Conservation (phyloP, 495 filamentous ascomycete genomes). For the Parathielavia hyrcaniae region DNA sequence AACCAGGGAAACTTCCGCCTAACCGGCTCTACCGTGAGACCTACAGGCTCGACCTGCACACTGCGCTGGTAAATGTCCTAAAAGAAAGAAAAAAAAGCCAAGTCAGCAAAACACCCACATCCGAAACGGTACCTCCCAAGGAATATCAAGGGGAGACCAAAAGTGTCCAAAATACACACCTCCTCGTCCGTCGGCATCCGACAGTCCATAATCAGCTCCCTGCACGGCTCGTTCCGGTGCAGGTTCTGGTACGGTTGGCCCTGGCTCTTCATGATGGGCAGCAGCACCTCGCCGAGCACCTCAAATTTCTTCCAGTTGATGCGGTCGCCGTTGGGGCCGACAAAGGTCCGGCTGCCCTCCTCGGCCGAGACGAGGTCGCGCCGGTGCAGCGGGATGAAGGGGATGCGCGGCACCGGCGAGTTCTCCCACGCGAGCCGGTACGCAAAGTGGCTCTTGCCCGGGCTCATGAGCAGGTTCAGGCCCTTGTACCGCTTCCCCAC, state of each 20-base stretch:
- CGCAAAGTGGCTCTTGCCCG: constrained; percentile 82
- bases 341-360: constrained; percentile 84
- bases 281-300: constrained; percentile 84
- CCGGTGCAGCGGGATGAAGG: constrained; percentile 86
- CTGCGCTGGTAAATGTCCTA: constrained; percentile 60
- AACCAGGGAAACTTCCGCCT: constrained; percentile 58
- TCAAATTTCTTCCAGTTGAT: constrained; percentile 99
- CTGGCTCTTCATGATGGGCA: constrained; percentile 86
- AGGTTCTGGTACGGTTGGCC: constrained; percentile 72
- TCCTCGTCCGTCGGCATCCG: constrained; percentile 55
- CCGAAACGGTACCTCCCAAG: too few relatives aligned
- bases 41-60: constrained; percentile 47
- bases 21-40: constrained; percentile 31
- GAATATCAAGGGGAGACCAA: background rate
- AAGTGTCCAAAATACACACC: constrained; percentile 32
- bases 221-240: constrained; percentile 56
- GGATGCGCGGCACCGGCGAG: constrained; percentile 79
- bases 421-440: constrained; percentile 97
- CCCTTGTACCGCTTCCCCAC: constrained; percentile 78
- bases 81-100: background rate
- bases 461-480: constrained; percentile 86
- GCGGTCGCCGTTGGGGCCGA: constrained; percentile 63
- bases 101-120: background rate
- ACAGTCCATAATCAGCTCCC: constrained; percentile 66
- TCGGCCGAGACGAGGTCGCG: constrained; percentile 86